Conservation (phyloP, 192 early-diverging fungal species). For the Endogone sp. region DNA sequence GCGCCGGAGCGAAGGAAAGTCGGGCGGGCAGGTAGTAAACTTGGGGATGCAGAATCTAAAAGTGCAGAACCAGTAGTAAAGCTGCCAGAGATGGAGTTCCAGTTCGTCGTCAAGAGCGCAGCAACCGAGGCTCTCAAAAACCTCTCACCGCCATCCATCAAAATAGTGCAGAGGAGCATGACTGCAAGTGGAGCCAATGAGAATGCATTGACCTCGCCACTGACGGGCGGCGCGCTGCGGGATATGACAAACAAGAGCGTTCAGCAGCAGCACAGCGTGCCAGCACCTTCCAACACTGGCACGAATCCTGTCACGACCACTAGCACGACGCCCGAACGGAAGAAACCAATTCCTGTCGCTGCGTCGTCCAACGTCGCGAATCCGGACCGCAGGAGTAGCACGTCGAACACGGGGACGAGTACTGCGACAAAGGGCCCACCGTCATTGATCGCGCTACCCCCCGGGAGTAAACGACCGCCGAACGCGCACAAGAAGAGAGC, state of each 20-base stretch:
- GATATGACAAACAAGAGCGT: not conserved
- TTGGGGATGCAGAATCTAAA: not conserved
- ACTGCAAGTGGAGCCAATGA: not conserved
- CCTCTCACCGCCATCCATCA: not conserved
- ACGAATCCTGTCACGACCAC: not conserved
- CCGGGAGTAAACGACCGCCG: not conserved
- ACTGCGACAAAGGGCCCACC: not conserved
- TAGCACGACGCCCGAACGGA: not conserved
- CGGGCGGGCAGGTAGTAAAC: too few relatives aligned
- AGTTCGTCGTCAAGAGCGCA: not conserved
- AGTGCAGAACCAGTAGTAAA: not conserved
- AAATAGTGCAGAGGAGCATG: not conserved
- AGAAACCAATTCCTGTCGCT: not conserved
- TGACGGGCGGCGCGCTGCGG: not conserved
- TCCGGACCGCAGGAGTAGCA: not conserved
- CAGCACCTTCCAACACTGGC: not conserved
- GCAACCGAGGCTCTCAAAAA: not conserved
- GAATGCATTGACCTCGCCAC: too few relatives aligned
- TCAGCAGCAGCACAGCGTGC: not conserved
- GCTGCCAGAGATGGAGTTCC: not conserved
- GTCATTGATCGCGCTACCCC: not conserved
- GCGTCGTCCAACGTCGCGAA: not conserved
- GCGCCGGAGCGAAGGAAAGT: not conserved
- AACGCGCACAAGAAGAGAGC: not conserved
- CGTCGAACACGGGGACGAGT: not conserved